Evolutionary conservation across 163 green algal genomes (phyloP).

Genomic region (Botryococcus braunii): DNA sequence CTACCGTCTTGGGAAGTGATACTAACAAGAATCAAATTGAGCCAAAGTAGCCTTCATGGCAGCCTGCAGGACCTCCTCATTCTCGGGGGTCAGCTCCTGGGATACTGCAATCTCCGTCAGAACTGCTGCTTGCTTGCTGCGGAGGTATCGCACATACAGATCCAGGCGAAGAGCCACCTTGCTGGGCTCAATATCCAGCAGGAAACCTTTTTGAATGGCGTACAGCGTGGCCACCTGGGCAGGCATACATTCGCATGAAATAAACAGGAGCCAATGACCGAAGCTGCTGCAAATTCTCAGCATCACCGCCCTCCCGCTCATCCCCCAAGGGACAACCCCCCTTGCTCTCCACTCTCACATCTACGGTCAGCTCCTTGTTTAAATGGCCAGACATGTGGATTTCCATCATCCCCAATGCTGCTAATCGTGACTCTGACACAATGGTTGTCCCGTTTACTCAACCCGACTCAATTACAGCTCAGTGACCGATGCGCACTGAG

Average conservation of each 20-base stretch:
- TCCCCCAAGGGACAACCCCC: no score
- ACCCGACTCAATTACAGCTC: no score
- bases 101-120: conserved; percentile 38
- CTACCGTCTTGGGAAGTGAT: neutral
- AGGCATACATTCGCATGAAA: neutral
- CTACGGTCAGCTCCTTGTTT: neutral
- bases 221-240: conserved; percentile 47
- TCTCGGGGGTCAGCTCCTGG: conserved; percentile 28
- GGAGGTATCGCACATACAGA: conserved; percentile 15
- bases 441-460: no score
- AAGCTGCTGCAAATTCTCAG: neutral
- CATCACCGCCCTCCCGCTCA: no score
- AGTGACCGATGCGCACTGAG: no score
- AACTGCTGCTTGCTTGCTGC: conserved; percentile 5
- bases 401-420: neutral
- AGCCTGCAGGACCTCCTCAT: conserved; percentile 21
- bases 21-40: neutral
- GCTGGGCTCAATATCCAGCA: conserved; percentile 25
- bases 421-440: no score
- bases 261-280: neutral
- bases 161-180: conserved; percentile 19
- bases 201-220: conserved; percentile 41
- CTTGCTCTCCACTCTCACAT: no score
- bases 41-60: neutral
- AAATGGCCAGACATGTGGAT: neutral